phyloP scores from a whole-genome alignment of 352 stramenopile genomes.

The Pythium myriotylum region DNA sequence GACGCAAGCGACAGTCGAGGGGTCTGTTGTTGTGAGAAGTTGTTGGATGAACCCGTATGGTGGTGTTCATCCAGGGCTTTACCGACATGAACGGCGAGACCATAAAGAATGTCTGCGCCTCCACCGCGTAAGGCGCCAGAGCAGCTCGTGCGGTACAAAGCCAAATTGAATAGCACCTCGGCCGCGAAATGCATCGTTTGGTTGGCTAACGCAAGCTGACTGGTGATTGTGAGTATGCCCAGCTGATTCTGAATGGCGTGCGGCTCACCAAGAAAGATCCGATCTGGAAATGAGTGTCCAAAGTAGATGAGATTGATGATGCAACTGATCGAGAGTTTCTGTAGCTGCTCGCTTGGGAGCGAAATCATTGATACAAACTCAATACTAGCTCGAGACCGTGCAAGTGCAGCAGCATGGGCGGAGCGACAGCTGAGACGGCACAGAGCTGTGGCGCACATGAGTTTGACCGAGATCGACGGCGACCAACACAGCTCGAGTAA shows the following conservation, averaged over 20 bases:
- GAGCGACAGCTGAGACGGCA: constrained; percentile 54
- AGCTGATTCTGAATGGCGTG: constrained; percentile 70
- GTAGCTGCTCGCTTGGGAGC: constrained; percentile 53
- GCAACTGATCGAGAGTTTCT: constrained; percentile 62
- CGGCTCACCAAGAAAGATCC: constrained; percentile 71
- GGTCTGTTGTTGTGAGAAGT: constrained; percentile 15
- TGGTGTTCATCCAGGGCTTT: constrained; percentile 45
- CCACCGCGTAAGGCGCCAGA: constrained; percentile 53
- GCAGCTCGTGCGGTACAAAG: constrained; percentile 60
- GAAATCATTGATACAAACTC: constrained; percentile 75
- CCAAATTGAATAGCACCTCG: constrained; percentile 76
- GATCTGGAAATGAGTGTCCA: constrained; percentile 65
- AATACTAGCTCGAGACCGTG: constrained; percentile 49
- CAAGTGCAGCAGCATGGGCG: constrained; percentile 37
- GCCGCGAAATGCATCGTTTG: constrained; percentile 57
- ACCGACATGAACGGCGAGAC: constrained; percentile 45
- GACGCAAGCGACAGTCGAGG: constrained; percentile 7
- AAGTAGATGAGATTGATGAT: constrained; percentile 75
- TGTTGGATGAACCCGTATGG: constrained; percentile 18
- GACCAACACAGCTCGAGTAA: constrained; percentile 77
- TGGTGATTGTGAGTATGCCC: constrained; percentile 66
- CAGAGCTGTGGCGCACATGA: constrained; percentile 64
- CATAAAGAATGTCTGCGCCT: constrained; percentile 59
- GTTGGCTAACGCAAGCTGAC: constrained; percentile 39
- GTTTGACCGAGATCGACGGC: constrained; percentile 64